Evolutionary conservation across 2,329 filamentous ascomycete species (phyloP), one percentile per base, ranked within the genome.

Genomic region (Cordyceps tenuipes): DNA sequence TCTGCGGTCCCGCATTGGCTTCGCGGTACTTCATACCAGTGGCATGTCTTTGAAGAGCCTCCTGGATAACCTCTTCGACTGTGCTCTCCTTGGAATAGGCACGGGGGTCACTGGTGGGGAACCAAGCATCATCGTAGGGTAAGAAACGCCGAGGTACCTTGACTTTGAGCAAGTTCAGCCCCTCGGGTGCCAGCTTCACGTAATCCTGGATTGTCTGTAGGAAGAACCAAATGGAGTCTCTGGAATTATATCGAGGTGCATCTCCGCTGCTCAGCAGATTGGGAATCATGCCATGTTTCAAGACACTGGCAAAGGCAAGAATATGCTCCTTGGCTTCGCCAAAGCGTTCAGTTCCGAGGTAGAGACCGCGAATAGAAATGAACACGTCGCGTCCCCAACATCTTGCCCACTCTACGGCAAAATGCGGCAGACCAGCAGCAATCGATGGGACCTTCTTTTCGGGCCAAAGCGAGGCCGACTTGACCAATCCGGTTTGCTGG

Each of bases 311-410:
- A 75, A 99, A 99, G 9, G 92, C 93, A 62, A 91, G 78, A 61
- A 99, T 96, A 69, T 99, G 95, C 71, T 97, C 91, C 69, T 85
- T 92, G 8, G 94, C 94, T 70, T 97, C 92, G 2, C 82, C 84
- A 67, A 89, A 96, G 9, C 94, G 87, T 2, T 91, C 91, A 12
- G 93, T 97, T 46, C 90, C 91, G 41, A 99, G 83, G 66, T 90
- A 90, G n/a, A 99, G 79, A 48, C 94, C 94, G 55, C 94, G 88
- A 46, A 96, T 83, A 15, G 94, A 94, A 64, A 99, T 99, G 72
- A 97, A 97, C 13, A 97, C 91, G 72, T 99, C 94, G 60, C 94
- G 87, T 8, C 95, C 94, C 94, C 94, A 99, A 73, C 93, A 97
- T 67, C 94, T 84, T 54, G 93, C 92, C 92, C 94, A 99, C 67